Percentiles rank a stretch among this genome's conserved stretches.
phyloP scores from a whole-genome alignment of 2,329 filamentous ascomycete species.

The Calonectria montana region DNA sequence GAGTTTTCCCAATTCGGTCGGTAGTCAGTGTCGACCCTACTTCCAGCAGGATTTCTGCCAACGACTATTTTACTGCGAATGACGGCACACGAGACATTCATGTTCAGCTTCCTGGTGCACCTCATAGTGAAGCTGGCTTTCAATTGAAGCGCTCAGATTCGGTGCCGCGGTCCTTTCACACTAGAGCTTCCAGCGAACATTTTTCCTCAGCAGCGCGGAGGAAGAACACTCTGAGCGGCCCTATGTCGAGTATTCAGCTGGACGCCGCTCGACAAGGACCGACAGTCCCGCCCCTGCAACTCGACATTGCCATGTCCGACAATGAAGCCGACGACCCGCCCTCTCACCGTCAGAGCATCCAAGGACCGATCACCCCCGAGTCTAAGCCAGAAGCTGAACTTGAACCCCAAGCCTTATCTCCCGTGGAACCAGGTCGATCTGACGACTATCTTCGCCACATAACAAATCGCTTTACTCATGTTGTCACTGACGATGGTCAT shows the following conservation, averaged over 20 bases:
- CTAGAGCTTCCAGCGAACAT: slow-evolving; percentile 33
- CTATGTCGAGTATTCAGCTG: slow-evolving; percentile 58
- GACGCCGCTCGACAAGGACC: slow-evolving; percentile 55
- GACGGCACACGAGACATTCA: slow-evolving; percentile 46
- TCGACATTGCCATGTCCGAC: slow-evolving; percentile 48
- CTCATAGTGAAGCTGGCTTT: slow-evolving; percentile 44
- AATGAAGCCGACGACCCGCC: slow-evolving; percentile 46
- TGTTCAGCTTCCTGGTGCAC: slow-evolving; percentile 42
- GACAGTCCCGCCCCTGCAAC: slow-evolving; percentile 45
- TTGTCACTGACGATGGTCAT: slow-evolving; percentile 81
- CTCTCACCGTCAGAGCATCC: neutral
- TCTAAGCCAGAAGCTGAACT: slow-evolving; percentile 27
- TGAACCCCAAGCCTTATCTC: slow-evolving; percentile 21
- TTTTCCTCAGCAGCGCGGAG: slow-evolving; percentile 40
- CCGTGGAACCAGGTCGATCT: slow-evolving; percentile 29
- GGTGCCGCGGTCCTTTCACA: slow-evolving; percentile 36
- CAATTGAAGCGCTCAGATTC: slow-evolving; percentile 44
- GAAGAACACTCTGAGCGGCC: slow-evolving; percentile 51
- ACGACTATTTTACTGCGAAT: slow-evolving; percentile 53
- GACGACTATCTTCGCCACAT: slow-evolving; percentile 60
- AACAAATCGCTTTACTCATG: slow-evolving; percentile 82
- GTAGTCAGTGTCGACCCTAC: slow-evolving; percentile 76
- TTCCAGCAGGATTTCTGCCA: slow-evolving; percentile 52
- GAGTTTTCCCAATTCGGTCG: slow-evolving; percentile 86
- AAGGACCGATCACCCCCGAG: neutral